Evolutionary conservation across 805 yeast species (phyloP), one percentile per base, ranked within the genome.

Genomic region (Komagataella populi): DNA sequence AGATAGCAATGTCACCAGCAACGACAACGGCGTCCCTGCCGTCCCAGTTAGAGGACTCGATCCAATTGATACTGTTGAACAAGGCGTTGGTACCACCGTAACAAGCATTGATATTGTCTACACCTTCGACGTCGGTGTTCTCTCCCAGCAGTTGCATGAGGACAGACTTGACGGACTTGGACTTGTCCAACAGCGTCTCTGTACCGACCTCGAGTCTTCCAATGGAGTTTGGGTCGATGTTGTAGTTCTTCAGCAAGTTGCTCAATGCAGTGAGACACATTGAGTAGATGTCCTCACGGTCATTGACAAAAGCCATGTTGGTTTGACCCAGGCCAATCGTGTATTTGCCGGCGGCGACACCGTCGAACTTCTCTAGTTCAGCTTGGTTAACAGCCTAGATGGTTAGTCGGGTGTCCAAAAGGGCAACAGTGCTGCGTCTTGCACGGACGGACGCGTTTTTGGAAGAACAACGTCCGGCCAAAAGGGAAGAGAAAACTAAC

Each of bases 291-390:
- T 93, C 99, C 71, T 93, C 98, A 69, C 96, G 83, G 72, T 93
- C 99, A 66, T 91, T 85, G 58, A 93, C 98, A 62, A 87, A 93
- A 17, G 95, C 80, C 99, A 93, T 93, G 70, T 89, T 88, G 63
- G 96, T 91, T 74, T 93, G 99, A 57, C 99, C 99, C 55, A 93
- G 77, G 49, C 99, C 99, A 68, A 93, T 91, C 65, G 99, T 93
- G 77, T 89, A 93, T 69, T 93, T 93, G 54, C 99, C 99, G 51
- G 85, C 73, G 20, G 98, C 79, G 55, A 91, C 90, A 52, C 85
- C 87, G 66, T 90, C 96, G 61, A 71, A 81, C 57, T 76, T 71
- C 69, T 93, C 99, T 58, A 93, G 73, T 52, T 87, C 98, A 49
- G 82, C 72, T 73, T 93, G 98, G 74, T 78, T 84, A 55, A 93